These are phyloP conservation scores for Ceratocystis cubensis DNA, from an alignment of 2,329 filamentous ascomycete species.

Conservation along the genomic window DNA sequence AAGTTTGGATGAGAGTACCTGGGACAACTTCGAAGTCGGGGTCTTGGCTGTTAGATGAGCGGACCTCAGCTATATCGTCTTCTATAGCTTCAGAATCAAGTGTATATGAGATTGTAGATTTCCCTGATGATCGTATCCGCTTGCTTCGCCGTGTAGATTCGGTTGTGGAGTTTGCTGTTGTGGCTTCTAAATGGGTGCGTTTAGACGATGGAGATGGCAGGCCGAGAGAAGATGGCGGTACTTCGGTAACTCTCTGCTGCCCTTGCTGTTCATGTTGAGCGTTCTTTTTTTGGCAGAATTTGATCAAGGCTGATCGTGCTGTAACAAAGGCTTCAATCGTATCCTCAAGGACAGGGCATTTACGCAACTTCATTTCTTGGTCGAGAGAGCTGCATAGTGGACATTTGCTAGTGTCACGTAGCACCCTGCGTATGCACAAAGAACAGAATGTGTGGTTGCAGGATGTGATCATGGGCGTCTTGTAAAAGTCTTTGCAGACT, in stretches of 20 bases:
- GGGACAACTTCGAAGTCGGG: constrained; percentile 28
- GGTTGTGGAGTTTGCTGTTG: constrained; percentile 25
- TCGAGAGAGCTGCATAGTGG: constrained; percentile 68
- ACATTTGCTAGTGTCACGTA: constrained; percentile 74
- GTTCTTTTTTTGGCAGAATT: constrained; percentile 40
- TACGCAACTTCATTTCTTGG: constrained; percentile 71
- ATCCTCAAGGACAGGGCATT: constrained; percentile 77
- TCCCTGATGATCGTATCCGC: constrained; percentile 38
- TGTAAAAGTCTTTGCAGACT: constrained; percentile 96
- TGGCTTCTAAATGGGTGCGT: constrained; percentile 34
- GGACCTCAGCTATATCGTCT: not conserved
- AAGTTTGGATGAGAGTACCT: constrained; percentile 23
- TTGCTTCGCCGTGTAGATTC: constrained; percentile 32
- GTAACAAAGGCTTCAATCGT: constrained; percentile 65
- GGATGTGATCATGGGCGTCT: constrained; percentile 85
- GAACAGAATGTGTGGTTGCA: constrained; percentile 97
- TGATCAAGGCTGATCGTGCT: constrained; percentile 49
- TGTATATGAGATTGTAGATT: not conserved
- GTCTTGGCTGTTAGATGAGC: constrained; percentile 14
- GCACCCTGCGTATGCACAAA: constrained; percentile 76
- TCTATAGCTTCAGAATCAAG: not conserved
- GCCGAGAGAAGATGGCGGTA: constrained; percentile 45
- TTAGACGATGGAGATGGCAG: constrained; percentile 56
- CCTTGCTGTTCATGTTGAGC: constrained; percentile 36
- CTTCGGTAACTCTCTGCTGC: not conserved